Conservation (phyloP, 2,329 filamentous ascomycete genomes). For the Fusarium abutilonis region DNA sequence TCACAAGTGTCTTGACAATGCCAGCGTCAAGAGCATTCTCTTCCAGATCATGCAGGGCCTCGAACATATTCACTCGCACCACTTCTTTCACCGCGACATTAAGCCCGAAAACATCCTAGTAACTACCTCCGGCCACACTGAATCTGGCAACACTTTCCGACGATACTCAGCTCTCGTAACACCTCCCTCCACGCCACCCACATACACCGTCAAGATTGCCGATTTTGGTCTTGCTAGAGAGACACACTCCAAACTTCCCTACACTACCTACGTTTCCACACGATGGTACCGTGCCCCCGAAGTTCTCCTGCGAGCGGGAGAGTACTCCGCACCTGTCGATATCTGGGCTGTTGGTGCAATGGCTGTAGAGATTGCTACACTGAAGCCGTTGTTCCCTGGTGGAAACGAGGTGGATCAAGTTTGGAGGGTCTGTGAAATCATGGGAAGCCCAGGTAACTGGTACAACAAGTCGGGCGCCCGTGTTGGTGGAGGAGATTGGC, state of each 20-base stretch:
- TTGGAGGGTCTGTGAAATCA: slow-evolving; percentile 98
- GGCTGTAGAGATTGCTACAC: slow-evolving; percentile 95
- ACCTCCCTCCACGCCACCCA: slow-evolving; percentile 90
- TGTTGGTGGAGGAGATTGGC: slow-evolving; percentile 97
- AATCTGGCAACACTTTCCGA: slow-evolving; percentile 85
- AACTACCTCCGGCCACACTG: slow-evolving; percentile 85
- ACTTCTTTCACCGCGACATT: slow-evolving; percentile 99
- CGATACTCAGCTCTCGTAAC: slow-evolving; percentile 94
- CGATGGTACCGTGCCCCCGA: slow-evolving; percentile 98
- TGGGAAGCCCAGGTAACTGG: slow-evolving; percentile 99
- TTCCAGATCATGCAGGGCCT: slow-evolving; percentile 97
- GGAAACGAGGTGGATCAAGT: slow-evolving; percentile 99
- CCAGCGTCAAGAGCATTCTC: slow-evolving; percentile 95
- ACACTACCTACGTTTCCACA: slow-evolving; percentile 98
- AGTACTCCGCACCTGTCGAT: slow-evolving; percentile 97
- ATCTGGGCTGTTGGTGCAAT: slow-evolving; percentile 99
- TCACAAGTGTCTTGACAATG: slow-evolving; percentile 89
- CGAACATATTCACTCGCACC: slow-evolving; percentile 95
- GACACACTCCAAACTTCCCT: slow-evolving; percentile 94
- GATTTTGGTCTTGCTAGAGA: slow-evolving; percentile 98
- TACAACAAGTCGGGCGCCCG: slow-evolving; percentile 88
- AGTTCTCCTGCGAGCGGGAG: slow-evolving; percentile 89
- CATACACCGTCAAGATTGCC: slow-evolving; percentile 97
- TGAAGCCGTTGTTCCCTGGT: slow-evolving; percentile 96
- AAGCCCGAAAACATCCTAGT: slow-evolving; percentile 99